phyloP scores from a whole-genome alignment of 2,329 filamentous ascomycete genomes.

The Epichloe baconii region DNA sequence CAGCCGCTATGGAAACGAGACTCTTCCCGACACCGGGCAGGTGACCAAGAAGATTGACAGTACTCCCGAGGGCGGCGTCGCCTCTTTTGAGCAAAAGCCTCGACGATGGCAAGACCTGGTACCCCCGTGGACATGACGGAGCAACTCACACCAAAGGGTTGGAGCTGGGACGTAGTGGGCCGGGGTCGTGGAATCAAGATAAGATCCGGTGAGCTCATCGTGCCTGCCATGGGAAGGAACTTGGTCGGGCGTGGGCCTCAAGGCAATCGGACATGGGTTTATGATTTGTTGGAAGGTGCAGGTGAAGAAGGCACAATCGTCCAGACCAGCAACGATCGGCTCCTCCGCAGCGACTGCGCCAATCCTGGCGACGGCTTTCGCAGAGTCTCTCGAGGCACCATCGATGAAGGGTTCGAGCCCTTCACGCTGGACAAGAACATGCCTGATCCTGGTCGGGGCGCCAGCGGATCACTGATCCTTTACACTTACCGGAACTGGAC shows the following conservation, averaged over 20 bases:
- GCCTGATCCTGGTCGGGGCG: conserved; percentile 7
- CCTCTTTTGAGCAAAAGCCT: conserved; percentile 12
- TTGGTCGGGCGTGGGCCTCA: conserved; percentile 11
- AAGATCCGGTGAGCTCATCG: conserved; percentile 10
- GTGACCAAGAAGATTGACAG: conserved; percentile 10
- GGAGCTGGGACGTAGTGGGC: conserved; percentile 13
- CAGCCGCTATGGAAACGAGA: conserved; percentile 14
- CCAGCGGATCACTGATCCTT: conserved; percentile 5
- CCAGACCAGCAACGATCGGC: conserved; percentile 9
- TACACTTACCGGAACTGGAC: conserved; percentile 2
- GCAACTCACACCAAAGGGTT: conserved; percentile 9
- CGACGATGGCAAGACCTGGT: conserved; percentile 15
- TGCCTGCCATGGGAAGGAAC: conserved; percentile 12
- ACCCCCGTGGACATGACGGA: conserved; percentile 12
- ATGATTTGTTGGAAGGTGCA: conserved; percentile 5
- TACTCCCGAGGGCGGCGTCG: conserved; percentile 13
- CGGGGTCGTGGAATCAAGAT: conserved; percentile 12
- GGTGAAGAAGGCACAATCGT: conserved; percentile 10
- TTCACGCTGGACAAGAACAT: conserved; percentile 8
- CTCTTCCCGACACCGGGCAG: conserved; percentile 10
- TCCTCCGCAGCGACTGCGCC: conserved; percentile 10
- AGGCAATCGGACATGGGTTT: conserved; percentile 12
- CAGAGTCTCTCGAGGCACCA: conserved; percentile 8
- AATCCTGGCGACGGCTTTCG: conserved; percentile 5
- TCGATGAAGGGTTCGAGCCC: conserved; percentile 3